Conservation (phyloP, 495 filamentous ascomycete species). For the Sordaria brevicollis region DNA sequence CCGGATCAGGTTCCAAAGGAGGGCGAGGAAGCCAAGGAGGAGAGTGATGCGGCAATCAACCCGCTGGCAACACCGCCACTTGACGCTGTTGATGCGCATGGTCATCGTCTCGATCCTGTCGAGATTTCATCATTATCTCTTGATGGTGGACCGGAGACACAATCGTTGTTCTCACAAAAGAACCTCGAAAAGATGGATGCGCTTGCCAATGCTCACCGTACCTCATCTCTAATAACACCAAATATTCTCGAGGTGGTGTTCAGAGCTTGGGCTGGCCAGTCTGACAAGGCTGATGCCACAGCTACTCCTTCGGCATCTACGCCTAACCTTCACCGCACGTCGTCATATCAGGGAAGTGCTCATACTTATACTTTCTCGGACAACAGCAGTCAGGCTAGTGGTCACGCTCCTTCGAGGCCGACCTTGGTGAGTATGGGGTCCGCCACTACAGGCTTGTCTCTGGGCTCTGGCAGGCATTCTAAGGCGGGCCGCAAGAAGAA, state of each 20-base stretch:
- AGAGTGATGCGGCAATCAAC: slow-evolving; percentile 49
- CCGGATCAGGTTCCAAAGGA: slow-evolving; percentile 68
- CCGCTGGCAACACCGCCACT: slow-evolving; percentile 70
- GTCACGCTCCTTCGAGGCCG: slow-evolving; percentile 33
- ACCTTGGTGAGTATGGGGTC: slow-evolving; percentile 39
- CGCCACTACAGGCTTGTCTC: slow-evolving; percentile 48
- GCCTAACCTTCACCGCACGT: slow-evolving; percentile 44
- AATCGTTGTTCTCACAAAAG: slow-evolving; percentile 83
- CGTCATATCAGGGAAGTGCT: slow-evolving; percentile 50
- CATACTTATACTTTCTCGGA: slow-evolving; percentile 56
- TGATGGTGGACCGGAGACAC: slow-evolving; percentile 63
- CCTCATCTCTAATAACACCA: slow-evolving; percentile 79
- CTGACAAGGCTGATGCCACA: slow-evolving; percentile 55
- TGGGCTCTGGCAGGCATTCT: slow-evolving; percentile 54
- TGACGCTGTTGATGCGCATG: slow-evolving; percentile 64
- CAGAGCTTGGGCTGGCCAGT: slow-evolving; percentile 79
- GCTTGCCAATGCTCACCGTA: slow-evolving; percentile 72
- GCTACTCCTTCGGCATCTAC: slow-evolving; percentile 45
- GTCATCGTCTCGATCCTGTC: slow-evolving; percentile 61
- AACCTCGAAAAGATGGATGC: slow-evolving; percentile 69
- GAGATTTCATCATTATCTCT: slow-evolving; percentile 67
- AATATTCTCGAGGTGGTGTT: slow-evolving; percentile 76
- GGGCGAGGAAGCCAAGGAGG: slow-evolving; percentile 32
- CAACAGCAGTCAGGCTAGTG: slow-evolving; percentile 38
- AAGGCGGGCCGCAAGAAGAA: slow-evolving; percentile 74